phyloP scores from a whole-genome alignment of 805 yeast species.

The Suhomyces vadensis region DNA sequence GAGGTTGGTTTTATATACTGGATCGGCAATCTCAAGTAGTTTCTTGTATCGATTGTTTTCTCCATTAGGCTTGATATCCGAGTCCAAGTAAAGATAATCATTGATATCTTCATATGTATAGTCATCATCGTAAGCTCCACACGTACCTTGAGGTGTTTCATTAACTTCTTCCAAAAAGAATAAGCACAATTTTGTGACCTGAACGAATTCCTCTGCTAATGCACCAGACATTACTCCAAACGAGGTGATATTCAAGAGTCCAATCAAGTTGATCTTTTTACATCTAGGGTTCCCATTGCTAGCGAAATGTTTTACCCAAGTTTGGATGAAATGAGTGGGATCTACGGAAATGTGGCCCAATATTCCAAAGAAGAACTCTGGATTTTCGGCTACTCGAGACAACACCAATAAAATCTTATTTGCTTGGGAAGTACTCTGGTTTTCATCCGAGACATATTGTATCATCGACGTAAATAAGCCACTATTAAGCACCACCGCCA shows the following conservation, averaged over 20 bases:
- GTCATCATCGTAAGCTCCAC: constrained; percentile 39
- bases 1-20: constrained; percentile 46
- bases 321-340: constrained; percentile 22
- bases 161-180: constrained; percentile 71
- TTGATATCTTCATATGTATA: constrained; percentile 42
- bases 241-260: constrained; percentile 53
- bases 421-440: constrained; percentile 41
- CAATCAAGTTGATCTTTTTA: constrained; percentile 67
- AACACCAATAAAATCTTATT: constrained; percentile 40
- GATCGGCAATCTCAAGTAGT: constrained; percentile 33
- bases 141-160: constrained; percentile 46
- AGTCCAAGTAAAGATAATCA: constrained; percentile 42
- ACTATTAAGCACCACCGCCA: constrained; percentile 39
- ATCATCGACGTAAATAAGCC: constrained; percentile 48
- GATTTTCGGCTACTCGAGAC: constrained; percentile 37
- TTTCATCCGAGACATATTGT: constrained; percentile 42
- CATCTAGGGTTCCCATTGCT: constrained; percentile 73
- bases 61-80: constrained; percentile 43
- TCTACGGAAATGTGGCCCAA: constrained; percentile 31
- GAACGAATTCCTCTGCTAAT: neutral
- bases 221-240: neutral
- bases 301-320: constrained; percentile 43
- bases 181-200: constrained; percentile 32
- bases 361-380: constrained; percentile 35
- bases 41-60: constrained; percentile 39